phyloP scores from a whole-genome alignment of 148 eudicot species.

The Amaranthus cruentus region DNA sequence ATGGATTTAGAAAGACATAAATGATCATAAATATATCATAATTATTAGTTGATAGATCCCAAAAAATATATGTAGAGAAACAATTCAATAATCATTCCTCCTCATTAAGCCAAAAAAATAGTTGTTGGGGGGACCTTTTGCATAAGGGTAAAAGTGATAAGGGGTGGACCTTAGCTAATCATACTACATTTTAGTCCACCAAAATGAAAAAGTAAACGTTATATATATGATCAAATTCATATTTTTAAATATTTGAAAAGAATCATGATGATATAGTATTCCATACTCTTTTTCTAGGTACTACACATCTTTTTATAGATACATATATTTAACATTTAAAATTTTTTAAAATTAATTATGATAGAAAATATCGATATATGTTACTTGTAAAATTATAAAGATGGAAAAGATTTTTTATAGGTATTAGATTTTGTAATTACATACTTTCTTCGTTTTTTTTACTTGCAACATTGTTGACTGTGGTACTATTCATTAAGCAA shows the following conservation, averaged over 20 bases:
- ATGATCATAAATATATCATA: slow-evolving; percentile 9
- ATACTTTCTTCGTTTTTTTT: too few relatives aligned
- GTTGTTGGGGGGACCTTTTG: slow-evolving; percentile 17
- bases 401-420: too few relatives aligned
- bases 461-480: too few relatives aligned
- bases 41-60: slow-evolving; percentile 18
- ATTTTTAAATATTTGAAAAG: not conserved
- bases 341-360: too few relatives aligned
- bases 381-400: too few relatives aligned
- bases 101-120: slow-evolving; percentile 18
- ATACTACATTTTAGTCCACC: slow-evolving; percentile 13
- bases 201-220: not conserved
- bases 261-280: not conserved
- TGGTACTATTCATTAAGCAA: too few relatives aligned
- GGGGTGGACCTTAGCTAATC: slow-evolving; percentile 28
- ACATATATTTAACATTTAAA: too few relatives aligned
- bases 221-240: not conserved
- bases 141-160: slow-evolving; percentile 6
- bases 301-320: not conserved
- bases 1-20: slow-evolving; percentile 21
- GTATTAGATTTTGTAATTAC: too few relatives aligned
- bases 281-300: not conserved
- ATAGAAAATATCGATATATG: too few relatives aligned
- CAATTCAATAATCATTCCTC: slow-evolving; percentile 26
- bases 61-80: slow-evolving; percentile 11